A percentile compares a stretch with the other conserved stretches of the same genome.
Conservation (phyloP, 371 early-diverging fungal species). For the Mucor lusitanicus region DNA sequence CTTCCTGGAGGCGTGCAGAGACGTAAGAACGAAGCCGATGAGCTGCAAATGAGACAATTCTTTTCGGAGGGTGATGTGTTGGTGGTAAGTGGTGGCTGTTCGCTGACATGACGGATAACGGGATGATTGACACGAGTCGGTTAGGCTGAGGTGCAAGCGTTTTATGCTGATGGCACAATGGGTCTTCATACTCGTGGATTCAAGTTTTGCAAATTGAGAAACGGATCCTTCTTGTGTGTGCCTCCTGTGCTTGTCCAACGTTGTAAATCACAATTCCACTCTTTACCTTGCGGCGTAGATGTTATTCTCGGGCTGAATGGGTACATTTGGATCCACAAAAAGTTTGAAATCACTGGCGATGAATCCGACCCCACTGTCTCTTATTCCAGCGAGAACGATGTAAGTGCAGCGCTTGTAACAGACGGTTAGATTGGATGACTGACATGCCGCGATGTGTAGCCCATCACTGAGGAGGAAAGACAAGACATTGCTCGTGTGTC, state of each 20-base stretch:
- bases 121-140: neutral
- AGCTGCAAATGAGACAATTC: conserved; percentile 96
- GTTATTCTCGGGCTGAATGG: conserved; percentile 97
- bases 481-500: conserved; percentile 84
- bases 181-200: conserved; percentile 95
- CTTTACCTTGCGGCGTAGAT: conserved; percentile 86
- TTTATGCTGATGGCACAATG: conserved; percentile 87
- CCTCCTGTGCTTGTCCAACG: conserved; percentile 88
- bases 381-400: conserved; percentile 84
- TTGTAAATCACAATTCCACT: conserved; percentile 90
- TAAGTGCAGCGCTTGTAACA: conserved; percentile 25
- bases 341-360: conserved; percentile 54
- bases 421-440: neutral
- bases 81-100: conserved; percentile 57
- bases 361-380: conserved; percentile 72
- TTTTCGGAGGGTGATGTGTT: conserved; percentile 96
- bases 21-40: conserved; percentile 97
- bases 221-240: conserved; percentile 86
- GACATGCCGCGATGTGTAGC: conserved; percentile 20
- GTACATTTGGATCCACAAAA: conserved; percentile 93
- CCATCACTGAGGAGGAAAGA: conserved; percentile 67
- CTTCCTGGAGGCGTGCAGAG: conserved; percentile 98
- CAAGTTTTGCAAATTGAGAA: conserved; percentile 96
- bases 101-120: too few relatives aligned
- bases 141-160: conserved; percentile 94